phyloP scores from a whole-genome alignment of 2,329 filamentous ascomycete species.

The Diaporthe citriasiana region DNA sequence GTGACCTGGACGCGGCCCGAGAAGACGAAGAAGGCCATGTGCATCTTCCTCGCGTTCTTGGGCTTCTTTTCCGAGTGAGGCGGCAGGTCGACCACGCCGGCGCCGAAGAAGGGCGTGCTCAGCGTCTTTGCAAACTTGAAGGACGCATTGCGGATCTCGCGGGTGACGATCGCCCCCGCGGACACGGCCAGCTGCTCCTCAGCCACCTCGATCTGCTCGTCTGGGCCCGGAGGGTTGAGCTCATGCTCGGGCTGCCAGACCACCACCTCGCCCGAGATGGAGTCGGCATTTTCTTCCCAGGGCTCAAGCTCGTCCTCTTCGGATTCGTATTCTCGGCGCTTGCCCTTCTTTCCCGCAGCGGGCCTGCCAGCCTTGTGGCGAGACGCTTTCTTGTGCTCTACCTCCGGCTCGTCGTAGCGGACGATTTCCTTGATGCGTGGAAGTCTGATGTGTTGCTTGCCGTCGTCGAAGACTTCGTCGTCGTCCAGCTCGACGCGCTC shows the following conservation, averaged over 20 bases:
- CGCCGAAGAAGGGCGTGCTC: conserved; percentile 87
- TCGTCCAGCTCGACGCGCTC: conserved; percentile 81
- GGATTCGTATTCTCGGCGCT: conserved; percentile 52
- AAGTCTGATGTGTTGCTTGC: conserved; percentile 70
- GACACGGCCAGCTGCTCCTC: conserved; percentile 71
- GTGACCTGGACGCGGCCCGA: conserved; percentile 85
- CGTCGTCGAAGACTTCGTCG: conserved; percentile 61
- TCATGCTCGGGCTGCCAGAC: conserved; percentile 74
- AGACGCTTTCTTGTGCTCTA: conserved; percentile 43
- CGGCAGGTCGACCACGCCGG: conserved; percentile 90
- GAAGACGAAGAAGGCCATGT: conserved; percentile 95
- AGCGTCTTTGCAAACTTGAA: conserved; percentile 94
- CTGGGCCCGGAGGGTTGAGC: conserved; percentile 64
- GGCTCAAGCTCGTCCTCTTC: conserved; percentile 71
- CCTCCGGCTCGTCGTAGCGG: conserved; percentile 75
- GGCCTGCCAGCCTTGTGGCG: conserved; percentile 37
- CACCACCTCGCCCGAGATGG: conserved; percentile 73
- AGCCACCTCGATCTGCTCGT: conserved; percentile 67
- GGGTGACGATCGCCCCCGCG: conserved; percentile 68
- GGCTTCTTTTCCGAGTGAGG: conserved; percentile 85
- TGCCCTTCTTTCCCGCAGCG: conserved; percentile 48
- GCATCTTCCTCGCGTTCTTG: conserved; percentile 96
- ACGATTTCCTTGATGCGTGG: conserved; percentile 83
- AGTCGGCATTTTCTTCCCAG: conserved; percentile 79
- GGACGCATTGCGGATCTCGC: conserved; percentile 73